Base-by-base conservation (phyloP, 176 grass and related monocot species). In the Zoysia japonica region DNA sequence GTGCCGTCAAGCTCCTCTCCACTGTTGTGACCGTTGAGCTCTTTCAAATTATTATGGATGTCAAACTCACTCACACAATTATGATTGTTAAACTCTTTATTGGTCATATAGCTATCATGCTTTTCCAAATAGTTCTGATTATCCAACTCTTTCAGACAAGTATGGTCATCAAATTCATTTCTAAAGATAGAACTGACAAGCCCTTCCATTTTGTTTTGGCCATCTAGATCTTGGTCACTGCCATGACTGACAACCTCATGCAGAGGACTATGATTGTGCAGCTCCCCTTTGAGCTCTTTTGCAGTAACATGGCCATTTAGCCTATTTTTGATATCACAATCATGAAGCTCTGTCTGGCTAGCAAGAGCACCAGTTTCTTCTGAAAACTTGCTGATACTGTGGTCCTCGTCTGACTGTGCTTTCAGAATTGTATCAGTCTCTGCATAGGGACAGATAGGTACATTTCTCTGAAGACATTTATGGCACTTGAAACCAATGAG, bases 401-500 rank as follows among this genome's bases (percentile, higher is more conserved):
- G 50, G 64, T 83, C 79, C 78, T 10, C 65, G 56, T 84, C 60
- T 47, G 68, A 83, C 46, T 85, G 68, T 83, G 10, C 67, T 61
- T 76, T 41, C 78, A 67, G 60, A 79, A 77, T 14, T 15, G 6
- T 11, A 74, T 64, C 52, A 84, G 68, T 88, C 77, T 81, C 80
- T 44, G 76, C 87, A 86, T 95, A 81, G 14, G 90, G 92, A 77
- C 96, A 99, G 11, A 69, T n/a, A 78, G 92, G 92, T 49, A 72
- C 49, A 60, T 49, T 84, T 89, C 64, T 91, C 77, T 69, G 67
- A 64, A 67, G 90, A 60, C 96, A 99, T 88, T 78, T 88, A 89
- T 99, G 88, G 72, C 96, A 99, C 86, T 89, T 99, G 74, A 99
- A 99, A 55, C 87, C 96, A 87, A 91, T 91, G 48, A 99, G 67